Conservation (phyloP, 768 basidiomycete species). For the Pleurotus sapidus region DNA sequence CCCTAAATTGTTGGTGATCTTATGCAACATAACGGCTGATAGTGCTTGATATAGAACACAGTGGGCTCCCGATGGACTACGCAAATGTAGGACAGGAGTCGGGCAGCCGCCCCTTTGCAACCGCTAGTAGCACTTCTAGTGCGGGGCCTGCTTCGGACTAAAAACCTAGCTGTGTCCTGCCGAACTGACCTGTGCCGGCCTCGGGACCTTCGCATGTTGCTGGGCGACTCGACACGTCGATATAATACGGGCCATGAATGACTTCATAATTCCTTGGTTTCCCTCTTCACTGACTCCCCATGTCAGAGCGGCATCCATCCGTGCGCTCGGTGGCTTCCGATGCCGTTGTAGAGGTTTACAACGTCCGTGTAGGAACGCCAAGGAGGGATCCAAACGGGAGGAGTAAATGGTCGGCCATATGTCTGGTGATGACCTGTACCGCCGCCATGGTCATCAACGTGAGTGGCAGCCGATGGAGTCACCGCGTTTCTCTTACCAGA, state of each 20-base stretch:
- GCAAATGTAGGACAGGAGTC: no score
- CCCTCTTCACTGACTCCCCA: neutral
- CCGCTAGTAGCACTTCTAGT: no score
- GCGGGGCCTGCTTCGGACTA: no score
- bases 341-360: constrained; percentile 1
- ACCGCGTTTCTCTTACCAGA: neutral
- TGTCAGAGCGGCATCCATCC: neutral
- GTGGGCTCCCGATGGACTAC: no score
- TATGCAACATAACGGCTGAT: no score
- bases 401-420: constrained; percentile 1
- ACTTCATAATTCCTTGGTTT: neutral
- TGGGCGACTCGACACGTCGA: neutral
- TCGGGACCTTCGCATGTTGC: neutral
- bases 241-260: neutral
- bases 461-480: neutral
- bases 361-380: neutral
- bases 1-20: no score
- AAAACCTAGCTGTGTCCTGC: no score
- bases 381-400: neutral
- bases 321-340: neutral
- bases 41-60: no score
- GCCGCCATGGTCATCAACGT: constrained; percentile 6
- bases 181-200: no score
- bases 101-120: no score
- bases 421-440: constrained; percentile 1